These are phyloP conservation scores for Stylosanthes scabra DNA, from an alignment of 331 rosid genomes.

Conservation along the genomic window DNA sequence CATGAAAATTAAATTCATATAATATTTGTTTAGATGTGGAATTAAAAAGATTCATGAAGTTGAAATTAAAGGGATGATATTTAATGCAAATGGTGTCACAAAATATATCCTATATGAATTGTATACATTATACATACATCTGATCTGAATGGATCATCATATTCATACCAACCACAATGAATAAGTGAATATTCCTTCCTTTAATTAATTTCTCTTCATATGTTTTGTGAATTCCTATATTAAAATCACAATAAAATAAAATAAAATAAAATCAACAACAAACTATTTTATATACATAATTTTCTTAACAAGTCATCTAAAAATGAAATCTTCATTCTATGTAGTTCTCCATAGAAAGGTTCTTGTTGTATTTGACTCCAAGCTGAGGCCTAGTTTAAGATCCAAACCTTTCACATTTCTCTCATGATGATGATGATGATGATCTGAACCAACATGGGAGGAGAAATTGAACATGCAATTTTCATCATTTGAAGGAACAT, in stretches of 20 bases:
- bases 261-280: slow-evolving; percentile 29
- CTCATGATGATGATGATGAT: slow-evolving; percentile 48
- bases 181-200: slow-evolving; percentile 4
- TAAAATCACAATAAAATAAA: slow-evolving; percentile 37
- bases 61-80: no score
- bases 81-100: no score
- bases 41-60: no score
- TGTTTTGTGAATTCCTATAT: slow-evolving; percentile 29
- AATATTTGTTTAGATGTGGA: no score
- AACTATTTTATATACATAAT: neutral
- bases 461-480: slow-evolving; percentile 60
- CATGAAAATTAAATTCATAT: no score
- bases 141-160: no score
- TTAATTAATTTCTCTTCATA: neutral
- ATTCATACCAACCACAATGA: slow-evolving; percentile 28
- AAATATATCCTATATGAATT: no score
- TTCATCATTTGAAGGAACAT: slow-evolving; percentile 44
- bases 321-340: neutral
- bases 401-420: slow-evolving; percentile 66
- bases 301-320: neutral
- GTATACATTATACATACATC: no score
- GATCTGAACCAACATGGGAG: slow-evolving; percentile 57
- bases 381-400: slow-evolving; percentile 70
- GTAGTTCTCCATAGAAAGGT: slow-evolving; percentile 51
- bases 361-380: slow-evolving; percentile 50